These are phyloP conservation scores for Chaetomium olivaceum DNA, from an alignment of 2,329 filamentous ascomycete genomes.

Conservation along the genomic window DNA sequence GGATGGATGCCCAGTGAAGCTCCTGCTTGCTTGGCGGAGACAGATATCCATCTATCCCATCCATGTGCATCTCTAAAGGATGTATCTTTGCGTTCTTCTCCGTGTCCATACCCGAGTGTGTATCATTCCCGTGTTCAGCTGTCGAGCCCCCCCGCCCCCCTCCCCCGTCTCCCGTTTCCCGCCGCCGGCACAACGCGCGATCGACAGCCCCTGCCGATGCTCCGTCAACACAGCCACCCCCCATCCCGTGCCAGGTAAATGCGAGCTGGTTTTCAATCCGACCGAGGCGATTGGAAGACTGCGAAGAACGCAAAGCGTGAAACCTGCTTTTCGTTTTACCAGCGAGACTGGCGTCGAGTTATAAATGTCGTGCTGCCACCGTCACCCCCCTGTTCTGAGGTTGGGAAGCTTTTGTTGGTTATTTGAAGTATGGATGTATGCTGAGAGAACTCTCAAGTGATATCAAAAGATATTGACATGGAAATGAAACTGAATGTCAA, in stretches of 20 bases:
- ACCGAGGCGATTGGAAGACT: background rate
- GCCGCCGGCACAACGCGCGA: conserved; percentile 2
- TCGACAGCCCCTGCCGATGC: conserved; percentile 9
- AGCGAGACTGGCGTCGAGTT: background rate
- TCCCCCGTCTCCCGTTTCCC: background rate
- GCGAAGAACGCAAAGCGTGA: background rate
- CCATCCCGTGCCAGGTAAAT: background rate
- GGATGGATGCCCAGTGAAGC: background rate
- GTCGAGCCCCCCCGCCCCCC: too few relatives aligned
- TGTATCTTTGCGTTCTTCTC: background rate
- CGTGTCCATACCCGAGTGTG: background rate
- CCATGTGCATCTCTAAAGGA: background rate
- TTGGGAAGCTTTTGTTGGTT: too few relatives aligned
- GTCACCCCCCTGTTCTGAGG: too few relatives aligned
- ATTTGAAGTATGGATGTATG: background rate
- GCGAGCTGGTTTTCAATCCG: background rate
- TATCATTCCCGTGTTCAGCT: background rate
- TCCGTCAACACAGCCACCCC: conserved; percentile 16
- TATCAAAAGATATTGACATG: background rate
- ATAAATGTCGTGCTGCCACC: background rate
- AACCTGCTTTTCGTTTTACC: background rate
- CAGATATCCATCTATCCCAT: background rate
- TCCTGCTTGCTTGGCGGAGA: background rate
- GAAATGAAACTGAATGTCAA: too few relatives aligned
- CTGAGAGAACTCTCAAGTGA: background rate